Base-by-base conservation (phyloP, 148 eudicot genomes). In the Vaccinium vitisidaea region DNA sequence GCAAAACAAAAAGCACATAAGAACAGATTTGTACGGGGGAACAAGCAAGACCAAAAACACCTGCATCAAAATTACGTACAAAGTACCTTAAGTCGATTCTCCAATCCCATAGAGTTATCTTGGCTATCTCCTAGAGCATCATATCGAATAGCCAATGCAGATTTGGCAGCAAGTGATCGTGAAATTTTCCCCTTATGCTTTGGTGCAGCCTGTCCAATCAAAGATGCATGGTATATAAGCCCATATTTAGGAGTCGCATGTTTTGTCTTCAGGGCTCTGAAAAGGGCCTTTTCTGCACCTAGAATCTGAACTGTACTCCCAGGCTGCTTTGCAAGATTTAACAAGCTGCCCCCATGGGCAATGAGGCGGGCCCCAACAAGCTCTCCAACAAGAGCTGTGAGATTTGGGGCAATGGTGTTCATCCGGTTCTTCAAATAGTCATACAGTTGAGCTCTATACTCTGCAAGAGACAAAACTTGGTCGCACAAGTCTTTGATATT, bases 231-330 rank as follows among this genome's bases (percentile, higher is more conserved):
- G 80, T 94, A 96, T 9, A 96, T 94, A 82, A 96, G 98, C 49
- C 99, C 99, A 53, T 96, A 96, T 79, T 96, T 96, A 4, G 99
- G 99, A 71, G 99, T 96, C 65, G 99, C 95, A 76, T 96, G 99
- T 83, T 96, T 96, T 30, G 99, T 94, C 90, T 96, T 96, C 84
- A 94, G 87, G 84, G 99, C 99, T 89, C 99, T 91, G 83, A 96
- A 96, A 9, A 96, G 93, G 61, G 99, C 99, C 88, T 96, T 96
- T 80, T 96, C 99, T 14, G 99, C 99, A 55, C 99, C 99, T 59
- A 96, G 99, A 87, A 96, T 96, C 84, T 96, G 98, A 65, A 96
- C 98, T 53, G 99, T 94, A 81, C 99, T 96, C 10, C 99, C 99
- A 23, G 99, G 99, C 84, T 96, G 99, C 91, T 96, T 96, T 30